Base-by-base conservation (phyloP, 768 basidiomycete species). In the Goffeauzyma gilvescens region DNA sequence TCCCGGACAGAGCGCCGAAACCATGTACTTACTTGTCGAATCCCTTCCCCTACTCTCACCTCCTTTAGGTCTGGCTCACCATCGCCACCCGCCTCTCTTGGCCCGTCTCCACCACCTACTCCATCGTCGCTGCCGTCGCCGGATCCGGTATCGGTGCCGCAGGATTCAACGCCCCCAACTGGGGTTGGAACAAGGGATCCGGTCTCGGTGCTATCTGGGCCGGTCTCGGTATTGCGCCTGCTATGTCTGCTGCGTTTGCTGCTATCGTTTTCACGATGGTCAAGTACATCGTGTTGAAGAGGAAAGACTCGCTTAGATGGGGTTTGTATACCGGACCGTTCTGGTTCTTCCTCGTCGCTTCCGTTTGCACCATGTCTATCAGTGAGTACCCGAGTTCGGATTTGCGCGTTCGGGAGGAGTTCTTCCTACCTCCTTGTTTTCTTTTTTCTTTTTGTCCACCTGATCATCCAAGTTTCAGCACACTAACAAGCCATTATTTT, bases 21-120 rank as follows among this genome's bases (percentile, higher is more conserved):
- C n/a, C n/a, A n/a, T n/a, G n/a, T n/a, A n/a, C n/a, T n/a, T n/a
- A n/a, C n/a, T n/a, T n/a, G n/a, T n/a, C n/a, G n/a, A n/a, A n/a
- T n/a, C n/a, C n/a, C n/a, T n/a, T n/a, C n/a, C n/a, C n/a, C 15
- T 6, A 6, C 30, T n/a, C 39, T 41, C 18, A 15, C n/a, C 17
- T 21, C n/a, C 17, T 21, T 10, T 33, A 39, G 17, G 38, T 45
- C 32, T 62, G 62, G 65, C 55, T 66, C 36, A 62, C 60, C 55
- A 47, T 64, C 53, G 63, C 61, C 46, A 68, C 67, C 5, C 51
- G 51, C 23, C 45, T 55, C 38, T 54, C 59, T 12, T 64, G 60
- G 49, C 67, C 67, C 39, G 66, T 69, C 33, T 68, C 67, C 10
- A 67, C 68, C 13, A 68, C 67, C 37, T 66, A 68, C 55, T 68